Base-by-base conservation (phyloP, 2,329 filamentous ascomycete genomes). In the Lecanicillium sp. region DNA sequence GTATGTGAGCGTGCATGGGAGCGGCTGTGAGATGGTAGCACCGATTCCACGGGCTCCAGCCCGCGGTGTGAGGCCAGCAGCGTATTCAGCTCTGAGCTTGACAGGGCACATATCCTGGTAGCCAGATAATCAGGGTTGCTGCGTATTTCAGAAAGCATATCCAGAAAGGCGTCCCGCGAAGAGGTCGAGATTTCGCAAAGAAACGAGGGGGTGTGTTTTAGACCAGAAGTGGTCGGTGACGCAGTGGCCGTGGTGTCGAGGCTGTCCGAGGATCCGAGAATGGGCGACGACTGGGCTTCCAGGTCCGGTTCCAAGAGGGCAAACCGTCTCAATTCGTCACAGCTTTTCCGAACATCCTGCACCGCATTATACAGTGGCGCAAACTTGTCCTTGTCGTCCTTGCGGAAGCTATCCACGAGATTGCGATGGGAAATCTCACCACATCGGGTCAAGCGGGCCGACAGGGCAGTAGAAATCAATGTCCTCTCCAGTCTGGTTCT, bases 111-210 rank as follows among this genome's bases (percentile, higher is more conserved):
- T 47, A 98, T 73, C 47, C 89, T 78, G 46, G 84, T 80, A 52
- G 90, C 86, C 58, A 98, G 61, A 61, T 94, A 96, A 52, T 89
- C 80, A 28, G 87, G 81, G 57, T 95, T 89, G 46, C 83, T 88
- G 50, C 90, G 80, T 45, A 95, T 75, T 59, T 86, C 78, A 35
- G 78, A 81, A 50, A 96, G 65, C 54, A 96, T 90, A 45, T 79
- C 76, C 42, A 95, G 58, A 43, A 95, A 77, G 31, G 81, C 78
- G 44, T 86, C 78, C 54, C 85, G 73, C 40, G 86, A 79, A 45
- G 83, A 79, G 41, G 77, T 69, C 37, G 88, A 85, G 35, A 96
- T 75, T 52, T 88, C 80, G 56, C 83, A 33, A 17, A 43, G 76
- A 38, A 84, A 63, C 49, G 83, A 83, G 2, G 78, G 76, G 2